Evolutionary conservation across 352 stramenopile species (phyloP).

Genomic region (Pythium aristosporum): DNA sequence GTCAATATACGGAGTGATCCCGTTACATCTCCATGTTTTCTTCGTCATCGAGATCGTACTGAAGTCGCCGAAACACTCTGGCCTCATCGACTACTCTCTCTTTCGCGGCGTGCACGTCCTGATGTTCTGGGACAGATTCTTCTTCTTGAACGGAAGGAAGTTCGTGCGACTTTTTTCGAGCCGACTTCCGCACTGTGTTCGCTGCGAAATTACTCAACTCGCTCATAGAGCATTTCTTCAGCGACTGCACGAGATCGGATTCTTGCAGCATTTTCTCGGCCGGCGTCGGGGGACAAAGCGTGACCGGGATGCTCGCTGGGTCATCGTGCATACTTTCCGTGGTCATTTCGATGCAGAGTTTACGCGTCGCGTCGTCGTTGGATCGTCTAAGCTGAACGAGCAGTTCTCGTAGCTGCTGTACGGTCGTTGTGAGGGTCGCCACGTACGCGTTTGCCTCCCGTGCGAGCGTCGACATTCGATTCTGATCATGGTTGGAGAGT

Average conservation of each 20-base stretch:
- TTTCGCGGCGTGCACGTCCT: constrained; percentile 1
- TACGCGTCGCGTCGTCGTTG: constrained; percentile 36
- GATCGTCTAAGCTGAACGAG: constrained; percentile 32
- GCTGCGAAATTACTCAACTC: constrained; percentile 39
- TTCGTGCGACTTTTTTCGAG: constrained; percentile 28
- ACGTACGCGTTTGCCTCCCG: constrained; percentile 30
- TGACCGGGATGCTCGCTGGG: constrained; percentile 14
- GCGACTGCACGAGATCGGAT: constrained; percentile 41
- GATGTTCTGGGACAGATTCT: background rate
- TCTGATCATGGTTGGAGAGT: constrained; percentile 18
- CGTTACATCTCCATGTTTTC: constrained; percentile 22
- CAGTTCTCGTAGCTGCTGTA: constrained; percentile 36
- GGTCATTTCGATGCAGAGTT: constrained; percentile 39
- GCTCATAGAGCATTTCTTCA: constrained; percentile 52
- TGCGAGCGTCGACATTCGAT: constrained; percentile 18
- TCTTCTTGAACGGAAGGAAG: constrained; percentile 21
- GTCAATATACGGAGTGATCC: constrained; percentile 17
- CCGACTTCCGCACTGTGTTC: constrained; percentile 30
- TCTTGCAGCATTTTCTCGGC: constrained; percentile 40
- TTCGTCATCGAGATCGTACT: constrained; percentile 27
- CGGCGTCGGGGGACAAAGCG: constrained; percentile 44
- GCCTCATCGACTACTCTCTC: constrained; percentile 10
- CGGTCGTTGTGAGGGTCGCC: constrained; percentile 30
- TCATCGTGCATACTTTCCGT: constrained; percentile 21
- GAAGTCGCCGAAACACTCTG: constrained; percentile 20